phyloP scores from a whole-genome alignment of 148 eudicot species.

The Fagopyrum tataricum region DNA sequence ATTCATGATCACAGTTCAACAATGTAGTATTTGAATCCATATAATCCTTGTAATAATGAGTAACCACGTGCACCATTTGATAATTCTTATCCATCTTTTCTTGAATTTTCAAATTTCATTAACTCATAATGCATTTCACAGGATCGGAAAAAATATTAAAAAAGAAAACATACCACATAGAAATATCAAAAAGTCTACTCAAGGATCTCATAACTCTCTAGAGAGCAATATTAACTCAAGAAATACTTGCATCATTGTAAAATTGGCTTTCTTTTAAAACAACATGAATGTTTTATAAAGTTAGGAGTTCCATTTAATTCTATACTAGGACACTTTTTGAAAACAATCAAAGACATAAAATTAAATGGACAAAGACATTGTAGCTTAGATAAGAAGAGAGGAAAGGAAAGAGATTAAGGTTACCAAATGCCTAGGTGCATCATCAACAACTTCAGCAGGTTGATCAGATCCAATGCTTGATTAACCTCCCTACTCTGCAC shows the following conservation, averaged over 20 bases:
- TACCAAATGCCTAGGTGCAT: constrained; percentile 87
- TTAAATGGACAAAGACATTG: not conserved
- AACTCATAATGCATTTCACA: not conserved
- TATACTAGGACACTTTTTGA: not conserved
- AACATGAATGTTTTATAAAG: not conserved
- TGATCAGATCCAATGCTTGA: constrained; percentile 88
- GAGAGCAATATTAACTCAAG: not conserved
- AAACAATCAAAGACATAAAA: not conserved
- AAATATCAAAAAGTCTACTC: not conserved
- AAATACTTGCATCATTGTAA: not conserved
- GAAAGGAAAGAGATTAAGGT: constrained; percentile 8
- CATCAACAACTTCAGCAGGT: constrained; percentile 95
- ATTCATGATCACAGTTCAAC: not conserved
- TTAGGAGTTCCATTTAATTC: not conserved
- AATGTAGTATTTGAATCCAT: not conserved
- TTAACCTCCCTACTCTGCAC: constrained; percentile 84
- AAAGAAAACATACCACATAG: not conserved
- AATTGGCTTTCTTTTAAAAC: not conserved
- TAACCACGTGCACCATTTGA: not conserved
- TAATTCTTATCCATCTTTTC: not conserved
- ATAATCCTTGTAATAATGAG: not conserved
- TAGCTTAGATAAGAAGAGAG: not conserved
- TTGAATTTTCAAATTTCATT: not conserved
- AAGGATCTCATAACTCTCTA: not conserved
- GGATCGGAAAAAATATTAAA: not conserved